These are phyloP conservation scores for Trametes polyzona DNA, from an alignment of 1,284 basidiomycete species.

Conservation along the genomic window DNA sequence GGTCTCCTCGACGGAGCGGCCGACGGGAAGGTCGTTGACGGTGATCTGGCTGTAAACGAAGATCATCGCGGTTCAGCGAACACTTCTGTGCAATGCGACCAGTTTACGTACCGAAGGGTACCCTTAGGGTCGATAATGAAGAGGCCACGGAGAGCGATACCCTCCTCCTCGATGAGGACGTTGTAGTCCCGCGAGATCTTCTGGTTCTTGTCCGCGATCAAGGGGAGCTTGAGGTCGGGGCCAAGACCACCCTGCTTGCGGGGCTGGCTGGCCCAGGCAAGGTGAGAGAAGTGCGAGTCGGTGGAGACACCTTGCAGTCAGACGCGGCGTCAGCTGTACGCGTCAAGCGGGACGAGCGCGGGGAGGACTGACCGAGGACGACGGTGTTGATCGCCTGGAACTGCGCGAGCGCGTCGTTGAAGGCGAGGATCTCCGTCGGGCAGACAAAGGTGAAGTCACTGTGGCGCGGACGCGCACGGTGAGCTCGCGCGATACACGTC, in stretches of 20 bases:
- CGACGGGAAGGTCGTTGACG: constrained; percentile 89
- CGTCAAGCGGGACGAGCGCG: neutral
- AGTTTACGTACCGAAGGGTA: constrained; percentile 56
- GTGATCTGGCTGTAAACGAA: constrained; percentile 71
- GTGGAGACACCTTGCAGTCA: constrained; percentile 67
- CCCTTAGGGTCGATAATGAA: constrained; percentile 93
- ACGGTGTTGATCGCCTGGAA: constrained; percentile 77
- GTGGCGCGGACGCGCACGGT: constrained; percentile 1
- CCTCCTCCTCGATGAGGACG: constrained; percentile 84
- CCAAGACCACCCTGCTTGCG: constrained; percentile 87
- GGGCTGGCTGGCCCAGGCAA: constrained; percentile 83
- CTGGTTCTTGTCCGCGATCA: constrained; percentile 76
- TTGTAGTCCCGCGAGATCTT: constrained; percentile 78
- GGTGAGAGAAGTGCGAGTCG: constrained; percentile 87
- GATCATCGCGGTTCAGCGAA: constrained; percentile 1
- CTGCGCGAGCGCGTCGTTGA: constrained; percentile 80
- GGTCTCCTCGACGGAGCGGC: constrained; percentile 90
- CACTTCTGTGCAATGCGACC: neutral
- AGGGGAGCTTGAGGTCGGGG: constrained; percentile 80
- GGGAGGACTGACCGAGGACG: constrained; percentile 66
- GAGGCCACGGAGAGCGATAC: constrained; percentile 83
- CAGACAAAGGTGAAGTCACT: constrained; percentile 88
- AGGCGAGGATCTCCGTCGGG: constrained; percentile 92
- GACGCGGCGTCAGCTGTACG: neutral
- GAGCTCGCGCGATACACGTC: constrained; percentile 18